Evolutionary conservation across 495 filamentous ascomycete genomes (phyloP), one percentile per base, ranked within the genome.

Genomic region (Penicillium salamii): DNA sequence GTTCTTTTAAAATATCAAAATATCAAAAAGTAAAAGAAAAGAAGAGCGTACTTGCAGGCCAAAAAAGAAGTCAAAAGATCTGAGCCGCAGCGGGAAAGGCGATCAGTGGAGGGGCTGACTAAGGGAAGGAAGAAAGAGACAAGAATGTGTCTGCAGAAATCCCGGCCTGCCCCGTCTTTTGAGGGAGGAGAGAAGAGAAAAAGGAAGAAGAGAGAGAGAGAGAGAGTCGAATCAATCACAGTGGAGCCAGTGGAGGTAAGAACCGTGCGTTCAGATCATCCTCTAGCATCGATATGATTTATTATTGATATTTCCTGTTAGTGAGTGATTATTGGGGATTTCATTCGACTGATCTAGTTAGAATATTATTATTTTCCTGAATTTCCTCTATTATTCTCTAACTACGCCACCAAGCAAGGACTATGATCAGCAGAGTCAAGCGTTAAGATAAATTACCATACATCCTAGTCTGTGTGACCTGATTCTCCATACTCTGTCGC

Each of bases 401-500:
- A 20, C 17, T 20, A 46, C 57, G 57, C 60, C 60, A 63, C 60
- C 54, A 63, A 50, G 60, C 54, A 63, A 63, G 60, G 60, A 61
- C 48, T 26, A 17, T 34, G 37, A 43, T 34, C 38, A 48, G 20
- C 42, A 40, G 24, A 24, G 19, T 34, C 36, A 39, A 26, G 23
- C 23, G 23, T 26, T 26, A 26, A 26, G 23, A n/a, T 32, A 32
- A 32, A 32, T 11, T 32, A 32, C 29, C 29, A 32, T 12, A 32
- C 29, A 62, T 59, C 56, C 59, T 62, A 55, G 59, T 62, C 56
- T 62, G 59, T 62, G 59, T 62, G 59, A 62, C 59, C 45, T n/a
- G n/a, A n/a, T n/a, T n/a, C n/a, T n/a, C n/a, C n/a, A n/a, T n/a
- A n/a, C n/a, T n/a, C n/a, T n/a, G n/a, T n/a, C n/a, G n/a, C n/a